Evolutionary conservation across 345 rosid species (phyloP).

Genomic region (Populus pruinosa): DNA sequence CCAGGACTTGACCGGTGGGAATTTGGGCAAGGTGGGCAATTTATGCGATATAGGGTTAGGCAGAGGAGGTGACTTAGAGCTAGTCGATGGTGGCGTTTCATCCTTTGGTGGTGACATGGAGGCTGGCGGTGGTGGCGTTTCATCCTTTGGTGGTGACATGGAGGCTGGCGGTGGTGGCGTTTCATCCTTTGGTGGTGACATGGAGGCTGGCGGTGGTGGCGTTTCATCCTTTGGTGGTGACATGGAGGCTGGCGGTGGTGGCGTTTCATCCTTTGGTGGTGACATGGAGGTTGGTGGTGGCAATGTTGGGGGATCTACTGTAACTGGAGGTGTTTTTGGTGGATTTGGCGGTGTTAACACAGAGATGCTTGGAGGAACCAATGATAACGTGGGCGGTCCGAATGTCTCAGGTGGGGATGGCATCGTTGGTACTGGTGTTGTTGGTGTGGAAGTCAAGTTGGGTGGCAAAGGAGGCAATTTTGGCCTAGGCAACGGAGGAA

Average conservation of each 20-base stretch:
- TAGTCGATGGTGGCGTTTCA: neutral
- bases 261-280: neutral
- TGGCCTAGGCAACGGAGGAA: constrained; percentile 6
- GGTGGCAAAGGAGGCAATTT: constrained; percentile 24
- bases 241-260: neutral
- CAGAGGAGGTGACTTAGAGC: neutral
- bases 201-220: too few relatives aligned
- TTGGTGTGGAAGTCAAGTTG: constrained; percentile 8
- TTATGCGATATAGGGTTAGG: neutral
- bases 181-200: neutral
- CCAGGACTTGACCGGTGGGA: neutral
- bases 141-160: neutral
- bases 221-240: neutral
- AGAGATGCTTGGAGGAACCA: neutral
- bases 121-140: too few relatives aligned
- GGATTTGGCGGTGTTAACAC: neutral
- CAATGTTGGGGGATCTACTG: neutral
- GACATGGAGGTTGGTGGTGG: neutral
- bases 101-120: too few relatives aligned
- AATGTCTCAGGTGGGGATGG: neutral
- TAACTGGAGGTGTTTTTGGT: neutral
- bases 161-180: neutral
- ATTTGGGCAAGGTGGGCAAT: neutral
- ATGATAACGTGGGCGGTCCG: too few relatives aligned
- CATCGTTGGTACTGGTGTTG: constrained; percentile 16